Percentiles rank a stretch among this genome's conserved stretches.
Evolutionary conservation across 192 early-diverging fungal genomes (phyloP).

Genomic region (Coemansia reversa): DNA sequence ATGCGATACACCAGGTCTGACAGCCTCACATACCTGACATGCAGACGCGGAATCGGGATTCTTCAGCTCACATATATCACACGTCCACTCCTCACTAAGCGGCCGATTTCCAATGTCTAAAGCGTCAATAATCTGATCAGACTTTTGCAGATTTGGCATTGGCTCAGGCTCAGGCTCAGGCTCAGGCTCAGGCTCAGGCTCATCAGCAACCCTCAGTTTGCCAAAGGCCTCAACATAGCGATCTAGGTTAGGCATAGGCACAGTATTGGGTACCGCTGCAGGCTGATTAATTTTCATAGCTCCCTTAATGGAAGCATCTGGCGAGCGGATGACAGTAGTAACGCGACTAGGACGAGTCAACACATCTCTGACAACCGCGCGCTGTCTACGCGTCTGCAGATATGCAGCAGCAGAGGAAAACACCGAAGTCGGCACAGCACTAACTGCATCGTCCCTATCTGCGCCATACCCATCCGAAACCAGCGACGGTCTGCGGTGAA

Average conservation of each 20-base stretch:
- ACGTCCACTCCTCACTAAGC: conserved; percentile 19
- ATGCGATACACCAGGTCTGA: conserved; percentile 16
- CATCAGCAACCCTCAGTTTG: conserved; percentile 32
- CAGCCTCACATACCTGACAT: conserved; percentile 33
- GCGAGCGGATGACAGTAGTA: conserved; percentile 19
- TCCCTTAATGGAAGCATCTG: conserved; percentile 8
- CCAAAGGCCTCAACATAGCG: conserved; percentile 47
- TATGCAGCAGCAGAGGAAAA: conserved; percentile 27
- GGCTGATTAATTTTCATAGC: too few relatives aligned
- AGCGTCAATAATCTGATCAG: too few relatives aligned
- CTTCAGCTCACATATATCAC: conserved; percentile 22
- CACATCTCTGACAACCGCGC: conserved; percentile 27
- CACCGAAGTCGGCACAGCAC: conserved; percentile 4
- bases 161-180: background rate
- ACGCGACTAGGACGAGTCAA: conserved; percentile 31
- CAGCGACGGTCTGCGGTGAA: conserved; percentile 36
- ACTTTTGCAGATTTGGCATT: too few relatives aligned
- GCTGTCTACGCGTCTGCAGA: conserved; percentile 30
- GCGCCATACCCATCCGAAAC: conserved; percentile 11
- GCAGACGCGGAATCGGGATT: conserved; percentile 7
- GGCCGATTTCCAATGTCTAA: too few relatives aligned
- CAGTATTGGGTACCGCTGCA: background rate
- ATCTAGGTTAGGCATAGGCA: conserved; percentile 47
- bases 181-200: conserved; percentile 11
- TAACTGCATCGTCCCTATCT: background rate